Evolutionary conservation across 305 asterid genomes (phyloP), one percentile per base, ranked within the genome.

Genomic region (Plantago lanceolata): DNA sequence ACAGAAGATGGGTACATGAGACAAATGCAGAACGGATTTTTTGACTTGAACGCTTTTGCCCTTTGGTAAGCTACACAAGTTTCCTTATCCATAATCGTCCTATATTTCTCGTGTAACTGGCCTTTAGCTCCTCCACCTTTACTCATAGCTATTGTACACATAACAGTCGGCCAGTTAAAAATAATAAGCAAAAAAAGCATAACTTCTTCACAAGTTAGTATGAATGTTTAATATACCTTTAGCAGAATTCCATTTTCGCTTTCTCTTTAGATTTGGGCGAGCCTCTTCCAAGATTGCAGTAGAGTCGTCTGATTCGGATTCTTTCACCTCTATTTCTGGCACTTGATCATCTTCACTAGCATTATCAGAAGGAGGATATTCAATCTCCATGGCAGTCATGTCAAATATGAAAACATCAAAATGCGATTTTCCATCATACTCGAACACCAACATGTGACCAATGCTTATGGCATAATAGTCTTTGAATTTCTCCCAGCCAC

Each of bases 1-100:
- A 79, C 51, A 28, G 65, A 63, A 2, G 79, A 65, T 21, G 72
- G 73, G 0, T n/a, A 64, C 82, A 78, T 68, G 18, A 70, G 17
- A 54, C 59, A 13, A 43, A 68, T 60, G 59, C 60, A 65, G 70
- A 61, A 74, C 7, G 50, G 33, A 26, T 31, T 58, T n/a, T 44
- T 33, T 14, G 78, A 60, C 24, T 37, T 45, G 68, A 66, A 79
- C 26, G 51, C 61, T 45, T 24, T 47, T 44, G 82, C 82, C 28
- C 18, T 69, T 56, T 37, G 58, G 47, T 66, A 67, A 21, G 69
- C 62, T 33, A 8, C 17, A 44, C 37, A 37, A 21, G 40, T 49
- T 53, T 59, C 63, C 51, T 67, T 57, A 29, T n/a, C 69, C 1
- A 45, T 8, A 8, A 45, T 24, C 33, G 20, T 6, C 54, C 11